Evolutionary conservation across 2,329 filamentous ascomycete species (phyloP), one percentile per base, ranked within the genome.

Genomic region (Aaosphaeria arxii): DNA sequence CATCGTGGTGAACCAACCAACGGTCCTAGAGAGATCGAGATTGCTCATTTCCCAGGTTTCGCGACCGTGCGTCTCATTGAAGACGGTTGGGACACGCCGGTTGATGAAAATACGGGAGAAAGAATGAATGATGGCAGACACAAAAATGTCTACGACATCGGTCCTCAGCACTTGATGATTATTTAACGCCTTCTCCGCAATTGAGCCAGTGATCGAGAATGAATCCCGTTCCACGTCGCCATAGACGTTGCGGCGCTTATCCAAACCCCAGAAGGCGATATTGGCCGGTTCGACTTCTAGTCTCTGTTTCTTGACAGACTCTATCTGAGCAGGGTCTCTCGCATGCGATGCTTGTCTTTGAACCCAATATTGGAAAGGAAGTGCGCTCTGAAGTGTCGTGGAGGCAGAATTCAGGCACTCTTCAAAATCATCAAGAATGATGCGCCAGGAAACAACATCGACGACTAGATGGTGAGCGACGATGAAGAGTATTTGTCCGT

Each of bases 1-100:
- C 9, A 84, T 66, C 0, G 79, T 76, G 2, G 80, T 82, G 52
- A 84, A 83, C 80, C 80, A 84, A 2, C 81, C 82, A 0, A 84
- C 79, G 0, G 81, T 84, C 44, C 80, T 71, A 4, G 76, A 75
- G 1, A 83, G 73, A 61, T 84, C 78, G 9, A 78, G 67, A 11
- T 59, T 63, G 47, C 76, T 74, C 0, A 64, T 60, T 29, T 74
- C 74, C 51, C 72, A 72, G n/a, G 55, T 68, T 43, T 71, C 68
- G 6, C 68, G 58, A 3, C 69, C 69, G 46, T 71, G 68, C 1
- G 62, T 65, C 46, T 71, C 67, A 42, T 59, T 66, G 49, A 66
- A 85, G 0, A 84, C 56, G 1, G 76, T 75, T 0, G 81, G 82
- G 0, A 71, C 62, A 0, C 56, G 51, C 13, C 81, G 73, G 44